Conservation (phyloP, 352 stramenopile genomes). For the Globisporangium acanthophoron region DNA sequence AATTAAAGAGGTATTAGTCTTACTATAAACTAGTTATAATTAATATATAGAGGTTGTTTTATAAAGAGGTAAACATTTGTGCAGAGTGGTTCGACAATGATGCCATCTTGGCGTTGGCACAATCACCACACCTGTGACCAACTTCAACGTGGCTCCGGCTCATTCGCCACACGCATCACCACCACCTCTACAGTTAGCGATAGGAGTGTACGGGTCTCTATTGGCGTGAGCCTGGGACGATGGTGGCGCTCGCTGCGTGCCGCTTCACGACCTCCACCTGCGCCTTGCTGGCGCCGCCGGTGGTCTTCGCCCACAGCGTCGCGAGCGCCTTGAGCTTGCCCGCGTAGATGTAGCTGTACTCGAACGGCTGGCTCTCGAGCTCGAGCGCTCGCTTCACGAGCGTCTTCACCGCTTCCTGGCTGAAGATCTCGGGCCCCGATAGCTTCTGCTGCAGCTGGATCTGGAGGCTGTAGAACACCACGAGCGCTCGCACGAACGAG, state of each 20-base stretch:
- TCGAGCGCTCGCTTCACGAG: background rate
- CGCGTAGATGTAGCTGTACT: slow-evolving; percentile 14
- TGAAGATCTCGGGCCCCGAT: background rate
- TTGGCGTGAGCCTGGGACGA: background rate
- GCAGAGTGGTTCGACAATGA: too few relatives aligned
- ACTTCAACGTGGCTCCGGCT: too few relatives aligned
- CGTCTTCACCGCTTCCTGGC: background rate
- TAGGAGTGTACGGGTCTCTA: background rate
- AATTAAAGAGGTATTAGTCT: too few relatives aligned
- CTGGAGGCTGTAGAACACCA: slow-evolving; percentile 31
- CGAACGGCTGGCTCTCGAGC: slow-evolving; percentile 2
- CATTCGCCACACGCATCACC: too few relatives aligned
- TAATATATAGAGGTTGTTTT: too few relatives aligned
- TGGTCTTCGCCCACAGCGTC: slow-evolving; percentile 3
- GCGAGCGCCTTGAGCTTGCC: slow-evolving; percentile 8
- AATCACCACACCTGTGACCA: too few relatives aligned
- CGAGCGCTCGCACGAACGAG: slow-evolving; percentile 30
- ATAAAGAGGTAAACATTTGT: too few relatives aligned
- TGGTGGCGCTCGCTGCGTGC: background rate
- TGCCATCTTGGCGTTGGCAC: too few relatives aligned
- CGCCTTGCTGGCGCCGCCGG: background rate
- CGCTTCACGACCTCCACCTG: background rate
- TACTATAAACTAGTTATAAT: too few relatives aligned
- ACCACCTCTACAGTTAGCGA: too few relatives aligned
- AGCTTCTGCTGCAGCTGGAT: slow-evolving; percentile 18